These are phyloP conservation scores for Yarrowia osloensis DNA, from an alignment of 805 yeast genomes.

Conservation along the genomic window DNA sequence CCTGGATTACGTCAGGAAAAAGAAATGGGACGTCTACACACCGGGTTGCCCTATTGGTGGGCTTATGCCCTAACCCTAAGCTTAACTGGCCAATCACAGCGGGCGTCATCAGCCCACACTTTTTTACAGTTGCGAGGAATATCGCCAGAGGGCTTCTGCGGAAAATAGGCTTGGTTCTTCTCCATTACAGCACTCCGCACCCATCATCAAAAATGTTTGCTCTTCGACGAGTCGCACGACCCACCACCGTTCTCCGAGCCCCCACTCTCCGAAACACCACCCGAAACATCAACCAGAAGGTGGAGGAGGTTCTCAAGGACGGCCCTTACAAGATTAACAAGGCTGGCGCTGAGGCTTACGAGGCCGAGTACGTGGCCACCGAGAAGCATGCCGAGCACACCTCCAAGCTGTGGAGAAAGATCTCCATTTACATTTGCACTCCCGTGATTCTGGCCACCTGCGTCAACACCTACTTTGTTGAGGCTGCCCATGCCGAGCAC, in stretches of 20 bases:
- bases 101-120: constrained; percentile 19
- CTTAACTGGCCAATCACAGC: constrained; percentile 18
- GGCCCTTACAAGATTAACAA: constrained; percentile 45
- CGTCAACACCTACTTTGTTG: constrained; percentile 77
- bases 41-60: not conserved
- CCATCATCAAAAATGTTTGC: constrained; percentile 13
- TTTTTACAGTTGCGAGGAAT: constrained; percentile 29
- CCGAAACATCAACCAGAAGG: constrained; percentile 26
- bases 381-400: constrained; percentile 79
- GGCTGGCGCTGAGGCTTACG: constrained; percentile 72
- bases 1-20: not conserved
- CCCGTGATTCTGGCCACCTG: constrained; percentile 81
- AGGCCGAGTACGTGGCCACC: constrained; percentile 60
- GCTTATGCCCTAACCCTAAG: constrained; percentile 7
- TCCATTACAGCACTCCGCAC: constrained; percentile 5
- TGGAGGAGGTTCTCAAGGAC: constrained; percentile 28
- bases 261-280: constrained; percentile 30
- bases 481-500: constrained; percentile 88
- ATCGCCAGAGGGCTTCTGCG: not conserved
- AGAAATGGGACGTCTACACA: not conserved
- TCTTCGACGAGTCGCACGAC: constrained; percentile 30
- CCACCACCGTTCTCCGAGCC: constrained; percentile 21
- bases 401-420: constrained; percentile 79
- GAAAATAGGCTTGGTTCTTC: not conserved
- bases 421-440: constrained; percentile 74